Base-by-base conservation (phyloP, 306 rosid genomes). In the Prosopis cineraria region DNA sequence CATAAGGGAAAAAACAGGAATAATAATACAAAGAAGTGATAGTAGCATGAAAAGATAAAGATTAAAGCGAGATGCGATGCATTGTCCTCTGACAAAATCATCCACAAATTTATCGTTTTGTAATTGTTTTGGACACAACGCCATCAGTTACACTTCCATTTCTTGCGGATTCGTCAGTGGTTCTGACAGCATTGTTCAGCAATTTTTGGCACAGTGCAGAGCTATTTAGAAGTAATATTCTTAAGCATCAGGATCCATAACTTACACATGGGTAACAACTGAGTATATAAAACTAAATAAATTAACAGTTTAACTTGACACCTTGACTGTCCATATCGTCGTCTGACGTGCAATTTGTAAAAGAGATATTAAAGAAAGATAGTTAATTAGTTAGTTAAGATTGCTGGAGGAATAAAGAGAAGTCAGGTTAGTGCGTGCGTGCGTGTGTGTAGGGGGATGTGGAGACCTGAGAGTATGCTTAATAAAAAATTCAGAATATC, bases 141-240 rank as follows among this genome's bases (percentile, higher is more conserved):
- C 20, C 34, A 53, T 70, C 31, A 36, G 48, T 48, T 29, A 62
- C 29, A 48, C 50, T 67, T 72, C 13, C 73, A 53, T 74, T 68
- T 58, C 56, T 16, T 22, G 30, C 40, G 40, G 37, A 33, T 59
- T 33, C 72, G 12, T 34, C 16, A 60, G 33, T 13, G 47, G 20
- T 41, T 64, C 27, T 39, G 47, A 27, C 68, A 58, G 34, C 17
- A 40, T 14, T 65, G 16, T 52, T 9, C 65, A 16, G 39, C 41
- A 50, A n/a, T 56, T 17, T 40, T 39, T 64, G 72, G 78, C 34
- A 41, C 43, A 60, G 62, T 76, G 43, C 63, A 76, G 55, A 50
- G 39, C 3, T 50, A 52, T 43, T 60, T 50, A 52, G 16, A 76
- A 62, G 29, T 47, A 65, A 7, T 70, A 58, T 37, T 24, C 27